phyloP scores from a whole-genome alignment of 371 early-diverging fungal species.

The Mucor lusitanicus region DNA sequence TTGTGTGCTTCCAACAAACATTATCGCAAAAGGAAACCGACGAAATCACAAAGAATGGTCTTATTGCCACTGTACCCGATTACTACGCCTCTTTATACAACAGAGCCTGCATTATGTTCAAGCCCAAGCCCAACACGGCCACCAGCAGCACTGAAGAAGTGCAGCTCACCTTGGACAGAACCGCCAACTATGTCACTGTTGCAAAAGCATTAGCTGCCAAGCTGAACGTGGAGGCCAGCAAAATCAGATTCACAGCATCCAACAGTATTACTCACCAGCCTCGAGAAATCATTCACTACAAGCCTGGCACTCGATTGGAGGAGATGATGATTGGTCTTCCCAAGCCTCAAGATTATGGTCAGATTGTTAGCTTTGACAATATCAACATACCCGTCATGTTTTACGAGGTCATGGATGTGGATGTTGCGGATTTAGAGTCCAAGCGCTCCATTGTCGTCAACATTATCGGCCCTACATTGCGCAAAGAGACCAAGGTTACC shows the following conservation, averaged over 20 bases:
- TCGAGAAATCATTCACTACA: constrained; percentile 17
- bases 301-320: constrained; percentile 14
- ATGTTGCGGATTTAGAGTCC: constrained; percentile 77
- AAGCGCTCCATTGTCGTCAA: constrained; percentile 62
- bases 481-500: constrained; percentile 45
- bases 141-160: constrained; percentile 18
- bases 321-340: constrained; percentile 22
- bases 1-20: constrained; percentile 77
- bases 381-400: constrained; percentile 40
- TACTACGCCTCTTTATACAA: constrained; percentile 74
- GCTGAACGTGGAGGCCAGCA: constrained; percentile 17
- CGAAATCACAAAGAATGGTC: constrained; percentile 17
- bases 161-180: constrained; percentile 14
- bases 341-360: constrained; percentile 12
- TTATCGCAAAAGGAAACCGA: constrained; percentile 46
- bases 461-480: constrained; percentile 48
- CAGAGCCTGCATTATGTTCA: constrained; percentile 68
- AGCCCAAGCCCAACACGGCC: constrained; percentile 30
- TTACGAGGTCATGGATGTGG: constrained; percentile 81
- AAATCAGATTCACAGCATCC: constrained; percentile 24
- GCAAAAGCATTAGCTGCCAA: constrained; percentile 14
- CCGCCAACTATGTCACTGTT: constrained; percentile 9
- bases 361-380: constrained; percentile 12
- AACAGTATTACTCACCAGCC: constrained; percentile 24
- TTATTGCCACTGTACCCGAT: constrained; percentile 51